Evolutionary conservation across 768 basidiomycete species (phyloP).

Genomic region (Lentinus brumalis): DNA sequence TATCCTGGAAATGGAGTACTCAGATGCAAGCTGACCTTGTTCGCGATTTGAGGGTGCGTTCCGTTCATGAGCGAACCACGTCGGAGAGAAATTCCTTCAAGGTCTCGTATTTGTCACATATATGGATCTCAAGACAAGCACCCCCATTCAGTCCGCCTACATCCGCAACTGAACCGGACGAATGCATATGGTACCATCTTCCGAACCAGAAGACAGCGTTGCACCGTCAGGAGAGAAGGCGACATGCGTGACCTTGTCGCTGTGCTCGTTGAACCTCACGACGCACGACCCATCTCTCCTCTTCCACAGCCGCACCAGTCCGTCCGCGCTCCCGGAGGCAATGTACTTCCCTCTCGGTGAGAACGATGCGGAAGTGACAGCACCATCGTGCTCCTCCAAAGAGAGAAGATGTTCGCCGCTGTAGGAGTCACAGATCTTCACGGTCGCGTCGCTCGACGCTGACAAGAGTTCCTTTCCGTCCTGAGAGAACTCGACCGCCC

Average conservation of each 20-base stretch:
- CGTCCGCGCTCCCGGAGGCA: slow-evolving; percentile 29
- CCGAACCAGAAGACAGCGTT: slow-evolving; percentile 30
- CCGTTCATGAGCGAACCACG: too few relatives aligned
- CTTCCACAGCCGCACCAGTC: slow-evolving; percentile 32
- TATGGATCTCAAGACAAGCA: neutral
- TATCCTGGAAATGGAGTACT: too few relatives aligned
- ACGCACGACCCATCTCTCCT: slow-evolving; percentile 12
- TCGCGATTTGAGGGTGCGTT: too few relatives aligned
- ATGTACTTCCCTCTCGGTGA: slow-evolving; percentile 28
- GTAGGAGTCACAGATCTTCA: too few relatives aligned
- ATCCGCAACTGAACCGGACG: slow-evolving; percentile 20
- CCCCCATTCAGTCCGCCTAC: neutral
- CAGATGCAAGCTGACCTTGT: too few relatives aligned
- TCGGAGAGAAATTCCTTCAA: too few relatives aligned
- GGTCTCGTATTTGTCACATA: too few relatives aligned
- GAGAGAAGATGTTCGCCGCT: too few relatives aligned
- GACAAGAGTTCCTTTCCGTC: too few relatives aligned
- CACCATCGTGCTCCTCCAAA: slow-evolving; percentile 1
- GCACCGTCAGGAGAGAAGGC: slow-evolving; percentile 33
- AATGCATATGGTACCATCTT: slow-evolving; percentile 30
- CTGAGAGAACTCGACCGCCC: too few relatives aligned
- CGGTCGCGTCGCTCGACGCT: too few relatives aligned
- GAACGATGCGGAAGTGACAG: slow-evolving; percentile 14
- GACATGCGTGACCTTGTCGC: slow-evolving; percentile 17
- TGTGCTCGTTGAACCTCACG: slow-evolving; percentile 18